Evolutionary conservation across 2,329 filamentous ascomycete species (phyloP).

Genomic region (Beauveria varroae): DNA sequence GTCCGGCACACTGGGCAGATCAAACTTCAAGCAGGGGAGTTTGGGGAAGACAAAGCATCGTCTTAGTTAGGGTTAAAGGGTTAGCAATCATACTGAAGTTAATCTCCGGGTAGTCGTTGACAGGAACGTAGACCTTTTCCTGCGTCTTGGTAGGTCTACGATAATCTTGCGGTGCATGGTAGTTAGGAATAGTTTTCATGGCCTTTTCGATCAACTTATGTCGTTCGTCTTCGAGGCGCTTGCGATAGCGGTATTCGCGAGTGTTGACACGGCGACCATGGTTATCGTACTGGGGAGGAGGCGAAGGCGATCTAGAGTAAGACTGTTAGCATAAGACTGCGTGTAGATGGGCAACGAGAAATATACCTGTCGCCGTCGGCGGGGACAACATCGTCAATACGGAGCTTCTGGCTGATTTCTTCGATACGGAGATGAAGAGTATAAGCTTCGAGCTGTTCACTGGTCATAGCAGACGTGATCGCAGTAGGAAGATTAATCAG

Average conservation of each 20-base stretch:
- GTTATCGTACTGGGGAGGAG: constrained; percentile 96
- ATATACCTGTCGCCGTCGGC: constrained; percentile 88
- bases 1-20: constrained; percentile 23
- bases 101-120: constrained; percentile 99
- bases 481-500: constrained; percentile 95
- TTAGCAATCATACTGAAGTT: constrained; percentile 99
- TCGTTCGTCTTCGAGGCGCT: constrained; percentile 95
- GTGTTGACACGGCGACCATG: constrained; percentile 99
- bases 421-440: constrained; percentile 94
- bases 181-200: constrained; percentile 99
- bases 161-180: constrained; percentile 97
- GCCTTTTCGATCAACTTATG: constrained; percentile 98
- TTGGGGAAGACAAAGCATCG: constrained; percentile 11
- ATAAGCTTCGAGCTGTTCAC: constrained; percentile 95
- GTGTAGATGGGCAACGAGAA: background rate
- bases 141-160: constrained; percentile 98
- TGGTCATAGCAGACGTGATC: constrained; percentile 96
- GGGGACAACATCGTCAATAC: constrained; percentile 97
- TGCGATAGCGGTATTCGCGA: constrained; percentile 95
- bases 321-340: constrained; percentile 4
- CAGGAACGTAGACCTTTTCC: constrained; percentile 99
- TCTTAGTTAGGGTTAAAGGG: constrained; percentile 76
- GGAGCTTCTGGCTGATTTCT: constrained; percentile 97
- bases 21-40: constrained; percentile 33
- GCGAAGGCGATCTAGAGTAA: constrained; percentile 74